These are phyloP conservation scores for Neofusicoccum parvum DNA, from an alignment of 2,329 filamentous ascomycete species.

Conservation along the genomic window DNA sequence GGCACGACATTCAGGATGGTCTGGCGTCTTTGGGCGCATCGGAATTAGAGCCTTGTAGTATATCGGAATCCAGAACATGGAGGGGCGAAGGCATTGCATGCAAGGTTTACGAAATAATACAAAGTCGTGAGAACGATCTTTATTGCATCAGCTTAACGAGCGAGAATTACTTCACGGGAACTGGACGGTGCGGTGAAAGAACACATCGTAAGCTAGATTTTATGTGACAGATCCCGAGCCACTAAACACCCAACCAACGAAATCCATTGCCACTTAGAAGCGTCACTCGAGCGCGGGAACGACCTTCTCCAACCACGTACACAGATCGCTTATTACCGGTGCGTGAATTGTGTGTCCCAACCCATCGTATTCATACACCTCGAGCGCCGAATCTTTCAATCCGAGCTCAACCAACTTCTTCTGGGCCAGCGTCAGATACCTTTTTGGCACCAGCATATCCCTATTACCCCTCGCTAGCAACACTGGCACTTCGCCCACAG, in stretches of 20 bases:
- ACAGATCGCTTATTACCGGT: slow-evolving; percentile 50
- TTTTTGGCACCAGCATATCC: slow-evolving; percentile 51
- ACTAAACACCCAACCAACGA: too few species aligned
- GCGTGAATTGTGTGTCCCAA: slow-evolving; percentile 50
- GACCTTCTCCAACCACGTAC: slow-evolving; percentile 43
- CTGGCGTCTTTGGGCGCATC: slow-evolving; percentile 8
- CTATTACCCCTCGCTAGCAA: slow-evolving; percentile 52
- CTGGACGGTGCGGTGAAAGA: too few species aligned
- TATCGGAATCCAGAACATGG: background rate
- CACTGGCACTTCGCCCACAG: slow-evolving; percentile 41
- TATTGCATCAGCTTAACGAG: background rate
- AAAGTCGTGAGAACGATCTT: background rate
- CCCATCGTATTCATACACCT: slow-evolving; percentile 51
- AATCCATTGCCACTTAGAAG: background rate
- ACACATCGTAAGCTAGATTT: too few species aligned
- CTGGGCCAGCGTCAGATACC: slow-evolving; percentile 46
- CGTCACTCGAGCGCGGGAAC: slow-evolving; percentile 41
- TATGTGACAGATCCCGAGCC: too few species aligned
- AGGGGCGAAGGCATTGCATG: background rate
- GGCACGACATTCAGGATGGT: slow-evolving; percentile 9
- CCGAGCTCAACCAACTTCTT: slow-evolving; percentile 45
- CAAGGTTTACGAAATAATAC: slow-evolving; percentile 13
- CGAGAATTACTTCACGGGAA: background rate
- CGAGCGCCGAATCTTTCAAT: slow-evolving; percentile 41
- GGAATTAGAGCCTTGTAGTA: slow-evolving; percentile 18